Evolutionary conservation across 495 filamentous ascomycete genomes (phyloP).

Genomic region (Penicillium manginii): DNA sequence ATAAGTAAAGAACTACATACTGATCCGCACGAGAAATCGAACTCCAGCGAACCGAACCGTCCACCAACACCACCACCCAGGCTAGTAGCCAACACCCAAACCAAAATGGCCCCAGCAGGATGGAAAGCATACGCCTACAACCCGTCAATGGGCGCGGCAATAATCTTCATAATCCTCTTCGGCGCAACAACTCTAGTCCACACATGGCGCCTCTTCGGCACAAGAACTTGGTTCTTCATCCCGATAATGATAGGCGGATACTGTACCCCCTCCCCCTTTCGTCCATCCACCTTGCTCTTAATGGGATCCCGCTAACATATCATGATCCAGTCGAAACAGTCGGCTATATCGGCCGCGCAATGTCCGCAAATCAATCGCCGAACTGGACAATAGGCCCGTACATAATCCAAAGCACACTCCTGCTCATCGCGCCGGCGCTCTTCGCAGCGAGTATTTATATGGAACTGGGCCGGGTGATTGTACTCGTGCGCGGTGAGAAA

Average conservation of each 20-base stretch:
- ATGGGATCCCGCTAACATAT: too few species aligned
- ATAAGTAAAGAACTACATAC: too few species aligned
- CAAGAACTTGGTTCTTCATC: conserved; percentile 35
- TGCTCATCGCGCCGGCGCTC: conserved; percentile 53
- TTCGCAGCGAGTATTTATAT: conserved; percentile 63
- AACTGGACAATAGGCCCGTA: conserved; percentile 43
- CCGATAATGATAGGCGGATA: conserved; percentile 32
- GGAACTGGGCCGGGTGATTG: conserved; percentile 54
- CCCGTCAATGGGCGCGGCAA: conserved; percentile 24
- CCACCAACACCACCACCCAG: too few species aligned
- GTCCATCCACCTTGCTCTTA: too few species aligned
- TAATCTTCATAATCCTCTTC: conserved; percentile 32
- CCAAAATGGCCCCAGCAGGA: background rate
- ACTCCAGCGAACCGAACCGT: too few species aligned
- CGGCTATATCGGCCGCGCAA: conserved; percentile 41
- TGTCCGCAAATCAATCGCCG: conserved; percentile 21
- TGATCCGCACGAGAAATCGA: too few species aligned
- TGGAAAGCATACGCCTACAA: conserved; percentile 25
- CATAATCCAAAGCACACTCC: conserved; percentile 48
- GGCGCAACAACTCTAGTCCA: conserved; percentile 18
- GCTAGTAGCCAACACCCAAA: too few species aligned
- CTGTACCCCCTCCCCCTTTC: conserved; percentile 15
- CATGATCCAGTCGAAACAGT: conserved; percentile 40
- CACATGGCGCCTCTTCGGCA: conserved; percentile 20
- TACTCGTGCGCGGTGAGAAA: conserved; percentile 40